Conservation (phyloP, 2,329 filamentous ascomycete genomes). For the Alternaria sp. region DNA sequence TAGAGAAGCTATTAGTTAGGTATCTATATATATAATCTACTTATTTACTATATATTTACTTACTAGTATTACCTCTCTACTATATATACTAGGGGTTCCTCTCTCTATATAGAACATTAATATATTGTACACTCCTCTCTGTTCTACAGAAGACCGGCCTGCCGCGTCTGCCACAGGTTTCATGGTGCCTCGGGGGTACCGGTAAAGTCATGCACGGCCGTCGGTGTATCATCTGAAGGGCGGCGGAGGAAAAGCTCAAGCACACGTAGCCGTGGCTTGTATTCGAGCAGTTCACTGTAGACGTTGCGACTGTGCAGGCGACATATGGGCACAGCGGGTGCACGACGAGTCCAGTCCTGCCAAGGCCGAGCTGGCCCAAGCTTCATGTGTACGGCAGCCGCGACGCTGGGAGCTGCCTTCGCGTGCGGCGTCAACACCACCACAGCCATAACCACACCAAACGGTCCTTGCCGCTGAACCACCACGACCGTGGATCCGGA, state of each 20-base stretch:
- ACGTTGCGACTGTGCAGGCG: background rate
- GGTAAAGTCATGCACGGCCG: background rate
- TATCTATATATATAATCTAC: too few relatives aligned
- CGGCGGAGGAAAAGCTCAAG: background rate
- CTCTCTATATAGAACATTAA: too few relatives aligned
- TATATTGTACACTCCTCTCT: too few relatives aligned
- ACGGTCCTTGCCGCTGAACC: background rate
- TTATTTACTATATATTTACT: too few relatives aligned
- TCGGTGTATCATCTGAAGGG: background rate
- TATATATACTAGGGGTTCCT: too few relatives aligned
- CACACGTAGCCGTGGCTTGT: background rate
- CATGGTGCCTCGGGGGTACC: background rate
- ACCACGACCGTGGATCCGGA: background rate
- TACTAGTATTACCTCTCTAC: too few relatives aligned
- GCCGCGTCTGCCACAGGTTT: background rate
- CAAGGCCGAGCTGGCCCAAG: slow-evolving; percentile 11
- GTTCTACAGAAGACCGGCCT: background rate
- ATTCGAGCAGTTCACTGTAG: background rate
- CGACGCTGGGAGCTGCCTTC: slow-evolving; percentile 25
- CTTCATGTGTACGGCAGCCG: slow-evolving; percentile 13
- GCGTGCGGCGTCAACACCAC: background rate
- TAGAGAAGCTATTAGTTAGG: too few relatives aligned
- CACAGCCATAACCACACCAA: background rate
- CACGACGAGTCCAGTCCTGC: slow-evolving; percentile 1
- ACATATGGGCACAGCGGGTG: background rate